These are phyloP conservation scores for Aspergillus sp. DNA, from an alignment of 2,329 filamentous ascomycete genomes.

Conservation along the genomic window DNA sequence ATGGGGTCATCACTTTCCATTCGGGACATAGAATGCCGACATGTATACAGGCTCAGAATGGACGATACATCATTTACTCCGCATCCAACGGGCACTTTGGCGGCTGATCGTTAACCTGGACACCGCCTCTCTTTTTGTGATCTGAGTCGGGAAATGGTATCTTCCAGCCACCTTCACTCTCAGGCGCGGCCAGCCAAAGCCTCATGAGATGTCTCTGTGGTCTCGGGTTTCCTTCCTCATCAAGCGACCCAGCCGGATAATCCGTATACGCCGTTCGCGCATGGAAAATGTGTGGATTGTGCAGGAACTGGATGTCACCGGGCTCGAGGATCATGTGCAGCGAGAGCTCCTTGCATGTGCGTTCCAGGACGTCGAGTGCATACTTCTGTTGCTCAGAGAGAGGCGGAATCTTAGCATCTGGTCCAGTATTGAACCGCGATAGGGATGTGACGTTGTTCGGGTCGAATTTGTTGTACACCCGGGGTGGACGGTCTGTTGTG, in stretches of 20 bases:
- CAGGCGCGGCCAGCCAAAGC: constrained; percentile 31
- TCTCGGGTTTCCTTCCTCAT: constrained; percentile 26
- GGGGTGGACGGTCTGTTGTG: constrained; percentile 53
- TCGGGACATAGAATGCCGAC: neutral
- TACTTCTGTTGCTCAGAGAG: constrained; percentile 32
- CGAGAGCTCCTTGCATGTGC: constrained; percentile 29
- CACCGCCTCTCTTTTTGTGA: constrained; percentile 35
- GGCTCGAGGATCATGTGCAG: constrained; percentile 34
- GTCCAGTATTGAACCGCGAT: constrained; percentile 66
- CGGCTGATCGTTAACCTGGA: constrained; percentile 32
- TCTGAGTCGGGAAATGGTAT: constrained; percentile 30
- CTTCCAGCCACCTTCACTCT: constrained; percentile 34
- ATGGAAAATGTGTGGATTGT: constrained; percentile 34
- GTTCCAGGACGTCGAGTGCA: constrained; percentile 31
- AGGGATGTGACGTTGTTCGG: constrained; percentile 79
- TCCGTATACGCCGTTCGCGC: constrained; percentile 34
- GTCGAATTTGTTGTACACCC: constrained; percentile 75
- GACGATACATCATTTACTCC: constrained; percentile 19
- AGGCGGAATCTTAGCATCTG: constrained; percentile 31
- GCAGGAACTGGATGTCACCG: constrained; percentile 35
- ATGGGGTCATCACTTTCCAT: constrained; percentile 15
- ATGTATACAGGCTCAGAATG: neutral
- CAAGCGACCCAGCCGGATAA: constrained; percentile 28
- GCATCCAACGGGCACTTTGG: constrained; percentile 33
- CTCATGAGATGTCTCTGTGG: constrained; percentile 34